phyloP scores from a whole-genome alignment of 306 rosid species.

The Sphenostylis stenocarpa region DNA sequence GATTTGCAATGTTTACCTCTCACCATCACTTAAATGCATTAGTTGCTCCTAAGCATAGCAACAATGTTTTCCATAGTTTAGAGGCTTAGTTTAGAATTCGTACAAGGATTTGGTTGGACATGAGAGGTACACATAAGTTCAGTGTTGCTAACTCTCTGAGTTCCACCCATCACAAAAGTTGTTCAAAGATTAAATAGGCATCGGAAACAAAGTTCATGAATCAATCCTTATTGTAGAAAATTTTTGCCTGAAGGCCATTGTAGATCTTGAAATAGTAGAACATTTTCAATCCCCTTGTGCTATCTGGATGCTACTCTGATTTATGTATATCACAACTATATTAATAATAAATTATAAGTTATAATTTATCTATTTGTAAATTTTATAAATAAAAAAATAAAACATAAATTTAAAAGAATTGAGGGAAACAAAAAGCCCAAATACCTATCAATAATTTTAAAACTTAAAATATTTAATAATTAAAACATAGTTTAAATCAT shows the following conservation, averaged over 20 bases:
- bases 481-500: no score
- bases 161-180: slow-evolving; percentile 23
- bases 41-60: slow-evolving; percentile 16
- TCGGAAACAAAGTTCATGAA: slow-evolving; percentile 38
- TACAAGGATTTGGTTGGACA: slow-evolving; percentile 29
- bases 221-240: slow-evolving; percentile 37
- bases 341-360: no score
- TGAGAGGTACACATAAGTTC: slow-evolving; percentile 39
- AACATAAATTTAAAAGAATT: no score
- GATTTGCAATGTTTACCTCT: slow-evolving; percentile 1
- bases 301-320: not conserved
- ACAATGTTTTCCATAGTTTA: slow-evolving; percentile 39
- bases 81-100: slow-evolving; percentile 40
- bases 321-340: no score
- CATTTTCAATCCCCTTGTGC: not conserved
- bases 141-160: slow-evolving; percentile 25
- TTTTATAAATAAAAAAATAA: no score
- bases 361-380: no score
- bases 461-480: no score
- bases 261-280: slow-evolving; percentile 30
- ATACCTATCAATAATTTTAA: no score
- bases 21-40: slow-evolving; percentile 36
- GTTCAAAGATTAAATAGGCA: slow-evolving; percentile 27
- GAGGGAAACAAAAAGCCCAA: no score
- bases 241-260: slow-evolving; percentile 8